Base-by-base conservation (phyloP, 176 grass and related monocot species). In the Bromus sterilis region DNA sequence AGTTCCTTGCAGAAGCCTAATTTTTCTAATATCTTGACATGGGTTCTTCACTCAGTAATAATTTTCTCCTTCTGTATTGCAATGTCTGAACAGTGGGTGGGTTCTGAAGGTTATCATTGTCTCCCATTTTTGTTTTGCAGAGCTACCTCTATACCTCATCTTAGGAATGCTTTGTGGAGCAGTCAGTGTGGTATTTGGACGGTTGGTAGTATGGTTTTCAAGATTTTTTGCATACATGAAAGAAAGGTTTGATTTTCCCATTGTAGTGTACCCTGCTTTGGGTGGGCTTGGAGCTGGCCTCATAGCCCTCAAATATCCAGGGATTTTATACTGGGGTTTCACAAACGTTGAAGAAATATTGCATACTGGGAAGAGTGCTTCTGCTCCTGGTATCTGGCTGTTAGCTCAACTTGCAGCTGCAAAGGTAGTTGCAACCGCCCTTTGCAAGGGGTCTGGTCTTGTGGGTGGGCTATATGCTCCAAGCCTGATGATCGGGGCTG, bases 291-390 rank as follows among this genome's bases (percentile, higher is more conserved):
- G 89, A 78, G 93, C 93, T 82, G 96, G 96, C 41, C 46, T 98
- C 59, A 98, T 98, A 81, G 92, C 95, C 89, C 84, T 98, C 55
- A 98, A 90, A 79, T 98, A 98, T 93, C 95, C 92, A 68, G 93
- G 92, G 37, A 94, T 98, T 86, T 74, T 94, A 63, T 98, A 98
- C 71, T 98, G 95, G 95, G 95, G 92, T 82, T 98, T 98, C 78
- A 98, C 92, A 56, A 98, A 98, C 83, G 95, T 94, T 78, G 95
- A 94, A 72, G 95, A 98, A 92, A 98, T 98, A 73, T 55, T 94
- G 74, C 88, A 94, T 81, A 94, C 95, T 55, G 95, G 92, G 42
- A 94, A 98, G 80, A 98, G 88, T 85, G 95, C 95, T 56, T 94
- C 90, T 71, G 95, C 92, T 87, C 95, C 95, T 75, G 95, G 90